Conservation (phyloP, 768 basidiomycete species). For the Suillus tomentosus region DNA sequence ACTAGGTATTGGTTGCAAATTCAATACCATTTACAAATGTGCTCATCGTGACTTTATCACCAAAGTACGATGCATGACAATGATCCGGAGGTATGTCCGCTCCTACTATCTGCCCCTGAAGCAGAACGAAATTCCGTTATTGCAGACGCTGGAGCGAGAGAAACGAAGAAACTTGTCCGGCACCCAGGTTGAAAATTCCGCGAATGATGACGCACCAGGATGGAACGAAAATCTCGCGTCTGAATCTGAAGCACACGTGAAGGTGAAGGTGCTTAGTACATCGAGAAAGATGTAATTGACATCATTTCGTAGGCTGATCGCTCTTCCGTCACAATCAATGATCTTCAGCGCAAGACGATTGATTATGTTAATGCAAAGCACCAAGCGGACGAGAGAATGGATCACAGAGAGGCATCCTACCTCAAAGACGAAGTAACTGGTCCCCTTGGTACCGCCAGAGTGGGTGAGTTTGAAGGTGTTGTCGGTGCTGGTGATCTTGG, state of each 20-base stretch:
- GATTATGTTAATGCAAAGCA: constrained; percentile 15
- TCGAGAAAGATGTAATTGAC: neutral
- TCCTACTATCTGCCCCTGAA: neutral
- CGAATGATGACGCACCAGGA: constrained; percentile 58
- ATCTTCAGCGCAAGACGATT: constrained; percentile 30
- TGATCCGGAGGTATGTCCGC: constrained; percentile 47
- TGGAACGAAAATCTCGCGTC: constrained; percentile 73
- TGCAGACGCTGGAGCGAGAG: constrained; percentile 51
- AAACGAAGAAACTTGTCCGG: constrained; percentile 52
- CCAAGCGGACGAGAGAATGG: constrained; percentile 20
- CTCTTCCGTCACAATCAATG: constrained; percentile 13
- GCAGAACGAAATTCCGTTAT: neutral
- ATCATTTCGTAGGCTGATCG: constrained; percentile 27
- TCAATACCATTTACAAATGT: neutral
- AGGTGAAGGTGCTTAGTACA: constrained; percentile 55
- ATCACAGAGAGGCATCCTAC: constrained; percentile 29
- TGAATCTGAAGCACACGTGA: constrained; percentile 64
- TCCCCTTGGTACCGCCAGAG: constrained; percentile 29
- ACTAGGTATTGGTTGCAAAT: constrained; percentile 3
- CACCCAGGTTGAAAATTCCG: constrained; percentile 47
- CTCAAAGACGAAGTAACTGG: constrained; percentile 30
- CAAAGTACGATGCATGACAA: constrained; percentile 61
- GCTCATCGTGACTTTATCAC: constrained; percentile 11
- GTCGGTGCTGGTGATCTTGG: constrained; percentile 33
- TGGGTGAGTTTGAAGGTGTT: constrained; percentile 34